phyloP scores from a whole-genome alignment of 345 rosid species.

The Carallia pectinifolia region DNA sequence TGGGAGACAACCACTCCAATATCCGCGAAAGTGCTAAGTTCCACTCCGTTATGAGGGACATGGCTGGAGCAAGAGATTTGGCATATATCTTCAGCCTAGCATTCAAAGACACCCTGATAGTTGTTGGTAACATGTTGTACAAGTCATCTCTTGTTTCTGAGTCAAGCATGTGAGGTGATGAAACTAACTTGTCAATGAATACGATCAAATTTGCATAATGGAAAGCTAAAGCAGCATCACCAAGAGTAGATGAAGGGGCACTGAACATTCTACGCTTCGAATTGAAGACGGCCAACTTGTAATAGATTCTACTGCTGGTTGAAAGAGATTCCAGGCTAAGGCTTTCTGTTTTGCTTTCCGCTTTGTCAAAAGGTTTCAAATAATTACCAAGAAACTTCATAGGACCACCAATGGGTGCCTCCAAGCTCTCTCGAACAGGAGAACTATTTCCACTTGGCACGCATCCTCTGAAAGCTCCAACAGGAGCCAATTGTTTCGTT shows the following conservation, averaged over 20 bases:
- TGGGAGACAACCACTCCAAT: conserved; percentile 58
- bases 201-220: conserved; percentile 56
- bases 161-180: conserved; percentile 46
- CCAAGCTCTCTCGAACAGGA: conserved; percentile 28
- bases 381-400: conserved; percentile 28
- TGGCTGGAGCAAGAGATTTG: conserved; percentile 29
- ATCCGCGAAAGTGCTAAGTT: conserved; percentile 32
- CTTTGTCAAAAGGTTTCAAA: conserved; percentile 18
- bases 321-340: conserved; percentile 15
- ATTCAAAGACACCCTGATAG: conserved; percentile 39
- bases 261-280: conserved; percentile 34
- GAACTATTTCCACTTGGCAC: conserved; percentile 38
- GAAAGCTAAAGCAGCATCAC: conserved; percentile 58
- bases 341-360: conserved; percentile 16
- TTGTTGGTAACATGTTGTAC: conserved; percentile 52
- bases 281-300: conserved; percentile 33
- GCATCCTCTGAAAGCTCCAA: conserved; percentile 48
- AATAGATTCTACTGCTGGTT: conserved; percentile 27
- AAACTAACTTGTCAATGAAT: conserved; percentile 51
- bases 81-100: conserved; percentile 38
- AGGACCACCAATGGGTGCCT: conserved; percentile 33
- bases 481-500: conserved; percentile 27
- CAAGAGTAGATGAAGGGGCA: conserved; percentile 51
- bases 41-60: conserved; percentile 51
- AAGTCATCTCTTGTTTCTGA: conserved; percentile 48